A percentile compares a stretch with the other conserved stretches of the same genome.
phyloP scores from a whole-genome alignment of 768 basidiomycete genomes.

The Pleurotus tuoliensis region DNA sequence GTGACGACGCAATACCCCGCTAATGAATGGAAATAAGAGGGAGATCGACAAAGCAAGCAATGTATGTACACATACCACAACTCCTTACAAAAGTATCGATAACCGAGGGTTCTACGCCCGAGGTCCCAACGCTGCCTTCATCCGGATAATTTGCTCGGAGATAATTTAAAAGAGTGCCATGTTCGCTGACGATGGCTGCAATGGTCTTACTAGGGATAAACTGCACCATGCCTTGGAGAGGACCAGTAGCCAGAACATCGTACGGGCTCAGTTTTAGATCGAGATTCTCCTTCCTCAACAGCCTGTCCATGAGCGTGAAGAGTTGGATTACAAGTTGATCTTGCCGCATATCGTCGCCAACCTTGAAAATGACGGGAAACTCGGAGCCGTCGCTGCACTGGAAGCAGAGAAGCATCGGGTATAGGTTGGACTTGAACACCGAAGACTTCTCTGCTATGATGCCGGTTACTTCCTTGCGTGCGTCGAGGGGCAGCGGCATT shows the following conservation, averaged over 20 bases:
- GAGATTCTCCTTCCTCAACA: constrained; percentile 91
- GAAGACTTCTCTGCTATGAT: constrained; percentile 90
- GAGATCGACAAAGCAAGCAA: not conserved
- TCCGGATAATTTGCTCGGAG: constrained; percentile 84
- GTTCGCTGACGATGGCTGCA: constrained; percentile 90
- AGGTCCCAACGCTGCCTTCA: constrained; percentile 91
- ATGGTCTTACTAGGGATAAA: constrained; percentile 96
- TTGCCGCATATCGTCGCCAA: constrained; percentile 97
- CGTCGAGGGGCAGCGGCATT: constrained; percentile 88
- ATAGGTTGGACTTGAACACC: constrained; percentile 96
- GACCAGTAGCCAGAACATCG: constrained; percentile 89
- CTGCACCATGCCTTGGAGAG: constrained; percentile 92
- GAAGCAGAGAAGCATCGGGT: constrained; percentile 88
- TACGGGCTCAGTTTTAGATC: constrained; percentile 91
- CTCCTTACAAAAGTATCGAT: constrained; percentile 96
- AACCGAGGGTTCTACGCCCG: constrained; percentile 90
- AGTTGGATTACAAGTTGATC: constrained; percentile 97
- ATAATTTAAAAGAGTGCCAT: constrained; percentile 85
- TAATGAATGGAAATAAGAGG: constrained; percentile 28
- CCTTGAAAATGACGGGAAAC: constrained; percentile 97
- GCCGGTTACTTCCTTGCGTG: constrained; percentile 78
- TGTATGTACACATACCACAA: constrained; percentile 66
- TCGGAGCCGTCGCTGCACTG: constrained; percentile 80
- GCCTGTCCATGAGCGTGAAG: constrained; percentile 96
- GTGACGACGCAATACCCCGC: constrained; percentile 98